Base-by-base conservation (phyloP, 129 eudicot species). In the Silybum marianum region DNA sequence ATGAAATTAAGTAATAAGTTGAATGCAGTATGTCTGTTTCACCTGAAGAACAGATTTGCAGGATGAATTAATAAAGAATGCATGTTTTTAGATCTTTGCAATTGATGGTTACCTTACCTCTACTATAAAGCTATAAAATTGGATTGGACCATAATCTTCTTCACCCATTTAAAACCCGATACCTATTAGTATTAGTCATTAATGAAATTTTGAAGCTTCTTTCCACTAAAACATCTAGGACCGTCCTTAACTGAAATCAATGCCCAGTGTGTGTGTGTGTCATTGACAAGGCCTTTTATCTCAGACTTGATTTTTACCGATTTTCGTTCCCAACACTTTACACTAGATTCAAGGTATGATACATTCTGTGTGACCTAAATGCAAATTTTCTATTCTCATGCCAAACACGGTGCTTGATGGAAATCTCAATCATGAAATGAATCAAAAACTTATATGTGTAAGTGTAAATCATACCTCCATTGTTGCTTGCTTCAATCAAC, bases 21-120 rank as follows among this genome's bases (percentile, higher is more conserved):
- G 10, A 76, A 32, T 76, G 80, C 44, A 30, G 26, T 58, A 46
- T 65, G 79, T 65, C 21, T 63, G 66, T 65, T 73, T 74, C 73
- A 54, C 63, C 62, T 80, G n/a, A 48, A 10, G 60, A 77, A 63
- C 26, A 78, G 4, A 69, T 70, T 13, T 71, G 60, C 42, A 78
- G 3, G 11, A 66, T 25, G 10, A 65, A 65, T 38, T 23, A 77
- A 77, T 76, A 58, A 76, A 58, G 9, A 76, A 18, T 58, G 63
- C 38, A 63, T 77, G 72, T 21, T 36, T 62, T 73, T 16, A 54
- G n/a, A 48, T 13, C 60, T 48, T 14, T 48, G 60, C n/a, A 48
- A 54, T 54, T 22, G 9, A 54, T 54, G n/a, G n/a, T n/a, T n/a
- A n/a, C 8, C 22, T 54, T 54, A 54, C 22, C 62, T 54, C 22